Evolutionary conservation across 108 stramenopile species (phyloP), one percentile per base, ranked within the genome.

Genomic region (Nannochloropsis gaditana): DNA sequence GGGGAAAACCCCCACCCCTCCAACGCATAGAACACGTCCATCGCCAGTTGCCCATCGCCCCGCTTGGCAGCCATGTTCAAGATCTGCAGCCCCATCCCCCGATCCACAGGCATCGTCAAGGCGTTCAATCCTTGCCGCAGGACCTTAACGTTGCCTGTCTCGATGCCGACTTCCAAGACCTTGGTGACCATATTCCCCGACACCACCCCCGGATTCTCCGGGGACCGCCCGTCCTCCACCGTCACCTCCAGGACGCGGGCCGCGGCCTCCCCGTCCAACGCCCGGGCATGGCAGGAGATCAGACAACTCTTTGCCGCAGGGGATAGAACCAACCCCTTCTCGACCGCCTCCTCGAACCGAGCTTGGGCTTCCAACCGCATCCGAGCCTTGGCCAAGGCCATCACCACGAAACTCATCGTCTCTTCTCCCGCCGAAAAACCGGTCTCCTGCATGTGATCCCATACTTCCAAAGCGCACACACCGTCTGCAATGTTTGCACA

Each of bases 341-440:
- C 19, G 59, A 15, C 19, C 15, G 59, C 59, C 19, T n/a, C 19
- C 59, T 73, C 59, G n/a, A 73, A 73, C 4, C n/a, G 59, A 15
- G 15, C 59, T 73, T 73, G 59, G 15, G 59, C 59, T 73, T 73
- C 59, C 19, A n/a, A n/a, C 19, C 59, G 59, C 19, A 73, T 73
- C 59, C 59, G 59, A n/a, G 59, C n/a, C 59, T 73, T 73, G 59
- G 59, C 59, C 59, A 73, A n/a, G n/a, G 59, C 59, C 59, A 73
- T 73, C 19, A 73, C 59, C 8, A 73, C 19, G 59, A n/a, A n/a
- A n/a, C 59, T 73, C 59, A 73, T n/a, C 59, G 59, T 2, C 59
- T 73, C 59, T 73, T 73, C 59, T 8, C 59, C 59, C 15, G 59
- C 19, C 15, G n/a, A n/a, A n/a, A 73, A n/a, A n/a, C 59, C 59